Evolutionary conservation across 768 basidiomycete species (phyloP).

Genomic region (Dendrothele bispora): DNA sequence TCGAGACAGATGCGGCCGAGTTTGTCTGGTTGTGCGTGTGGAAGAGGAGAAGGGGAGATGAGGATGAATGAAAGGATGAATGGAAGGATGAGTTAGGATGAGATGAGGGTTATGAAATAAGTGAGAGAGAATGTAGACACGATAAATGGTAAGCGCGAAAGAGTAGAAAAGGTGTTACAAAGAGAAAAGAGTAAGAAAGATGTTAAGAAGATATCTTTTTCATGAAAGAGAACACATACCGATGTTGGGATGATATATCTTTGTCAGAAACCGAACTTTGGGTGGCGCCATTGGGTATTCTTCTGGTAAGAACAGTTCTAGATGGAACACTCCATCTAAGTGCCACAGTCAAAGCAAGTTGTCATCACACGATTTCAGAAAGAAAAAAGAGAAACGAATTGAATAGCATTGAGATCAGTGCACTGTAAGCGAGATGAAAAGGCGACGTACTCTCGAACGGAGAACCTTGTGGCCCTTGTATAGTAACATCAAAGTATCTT

Average conservation of each 20-base stretch:
- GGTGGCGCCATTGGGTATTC: slow-evolving; percentile 99
- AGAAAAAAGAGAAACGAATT: no score
- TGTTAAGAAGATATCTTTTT: background rate
- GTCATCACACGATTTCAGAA: background rate
- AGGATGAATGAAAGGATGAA: background rate
- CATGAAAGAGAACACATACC: slow-evolving; percentile 52
- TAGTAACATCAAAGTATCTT: slow-evolving; percentile 97
- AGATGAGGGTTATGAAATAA: no score
- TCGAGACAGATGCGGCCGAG: slow-evolving; percentile 98
- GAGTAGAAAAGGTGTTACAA: no score
- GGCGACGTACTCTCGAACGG: slow-evolving; percentile 74
- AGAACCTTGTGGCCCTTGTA: slow-evolving; percentile 91
- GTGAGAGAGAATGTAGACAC: no score
- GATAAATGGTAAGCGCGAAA: no score
- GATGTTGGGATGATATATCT: slow-evolving; percentile 99
- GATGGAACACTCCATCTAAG: slow-evolving; percentile 92
- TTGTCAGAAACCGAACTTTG: slow-evolving; percentile 95
- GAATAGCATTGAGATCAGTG: no score
- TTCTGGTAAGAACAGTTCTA: slow-evolving; percentile 98
- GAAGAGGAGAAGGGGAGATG: background rate
- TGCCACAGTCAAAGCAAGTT: slow-evolving; percentile 1
- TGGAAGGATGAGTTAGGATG: no score
- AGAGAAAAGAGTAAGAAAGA: background rate
- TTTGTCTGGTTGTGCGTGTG: slow-evolving; percentile 64
- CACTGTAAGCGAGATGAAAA: background rate